Conservation (phyloP, 1,139 yeast species). For the Suhomyces wounanorum region DNA sequence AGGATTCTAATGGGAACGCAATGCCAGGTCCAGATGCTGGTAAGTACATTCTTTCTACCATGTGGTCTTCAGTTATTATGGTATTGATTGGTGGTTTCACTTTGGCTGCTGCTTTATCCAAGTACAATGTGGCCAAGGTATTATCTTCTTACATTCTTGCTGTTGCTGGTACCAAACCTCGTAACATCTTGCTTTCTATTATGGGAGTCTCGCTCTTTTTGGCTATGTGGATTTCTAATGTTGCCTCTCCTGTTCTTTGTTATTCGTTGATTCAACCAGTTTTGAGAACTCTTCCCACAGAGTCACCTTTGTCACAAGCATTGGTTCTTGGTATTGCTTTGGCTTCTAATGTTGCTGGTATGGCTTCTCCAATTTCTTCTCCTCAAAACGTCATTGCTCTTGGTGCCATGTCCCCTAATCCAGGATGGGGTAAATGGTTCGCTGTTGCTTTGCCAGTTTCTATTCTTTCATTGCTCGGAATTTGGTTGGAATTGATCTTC, state of each 20-base stretch:
- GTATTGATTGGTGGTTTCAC: conserved; percentile 90
- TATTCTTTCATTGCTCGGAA: conserved; percentile 56
- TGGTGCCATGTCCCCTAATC: conserved; percentile 83
- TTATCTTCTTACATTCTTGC: conserved; percentile 79
- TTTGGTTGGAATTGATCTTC: conserved; percentile 71
- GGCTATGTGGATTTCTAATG: conserved; percentile 95
- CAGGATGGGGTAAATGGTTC: conserved; percentile 96
- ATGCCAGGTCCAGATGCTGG: conserved; percentile 72
- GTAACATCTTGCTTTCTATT: conserved; percentile 69
- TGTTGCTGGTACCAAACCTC: conserved; percentile 84
- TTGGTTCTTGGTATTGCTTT: conserved; percentile 86
- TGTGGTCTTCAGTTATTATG: conserved; percentile 97
- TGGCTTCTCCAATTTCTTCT: conserved; percentile 95
- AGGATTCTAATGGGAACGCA: conserved; percentile 50
- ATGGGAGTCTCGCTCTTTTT: conserved; percentile 85
- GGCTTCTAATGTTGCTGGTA: conserved; percentile 91
- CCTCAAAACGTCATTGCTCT: conserved; percentile 93
- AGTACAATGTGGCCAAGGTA: conserved; percentile 83
- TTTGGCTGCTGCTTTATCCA: conserved; percentile 89
- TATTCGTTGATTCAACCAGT: conserved; percentile 89
- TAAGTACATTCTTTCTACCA: conserved; percentile 71
- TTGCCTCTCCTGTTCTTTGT: conserved; percentile 93
- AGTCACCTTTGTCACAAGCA: conserved; percentile 77
- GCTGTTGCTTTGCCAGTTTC: conserved; percentile 82
- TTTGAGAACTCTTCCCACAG: conserved; percentile 76